A percentile compares a stretch with the other conserved stretches of the same genome.
Evolutionary conservation across 1,284 basidiomycete species (phyloP).

Genomic region (Paramarasmius palmivorus): DNA sequence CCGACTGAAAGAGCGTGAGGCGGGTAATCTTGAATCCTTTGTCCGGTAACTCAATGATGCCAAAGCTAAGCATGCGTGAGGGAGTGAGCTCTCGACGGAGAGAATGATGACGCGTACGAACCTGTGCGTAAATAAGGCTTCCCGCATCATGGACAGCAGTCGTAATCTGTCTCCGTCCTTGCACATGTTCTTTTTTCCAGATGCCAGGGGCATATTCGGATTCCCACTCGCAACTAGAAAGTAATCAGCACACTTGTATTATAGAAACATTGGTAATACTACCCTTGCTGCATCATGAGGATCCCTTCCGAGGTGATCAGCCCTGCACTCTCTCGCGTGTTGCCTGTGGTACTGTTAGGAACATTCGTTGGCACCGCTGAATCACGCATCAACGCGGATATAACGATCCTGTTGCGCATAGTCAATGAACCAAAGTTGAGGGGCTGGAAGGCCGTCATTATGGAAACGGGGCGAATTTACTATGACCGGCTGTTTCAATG

Average conservation of each 20-base stretch:
- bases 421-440: constrained; percentile 32
- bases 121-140: constrained; percentile 35
- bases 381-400: constrained; percentile 37
- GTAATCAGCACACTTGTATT: constrained; percentile 2
- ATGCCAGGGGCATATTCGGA: constrained; percentile 41
- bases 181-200: constrained; percentile 37
- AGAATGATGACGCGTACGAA: constrained; percentile 6
- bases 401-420: constrained; percentile 32
- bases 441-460: constrained; percentile 23
- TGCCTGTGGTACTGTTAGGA: constrained; percentile 43
- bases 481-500: too few relatives aligned
- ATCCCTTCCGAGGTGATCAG: constrained; percentile 47
- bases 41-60: too few relatives aligned
- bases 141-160: constrained; percentile 37
- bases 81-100: not conserved
- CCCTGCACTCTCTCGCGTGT: constrained; percentile 42
- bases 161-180: constrained; percentile 38
- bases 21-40: constrained; percentile 11
- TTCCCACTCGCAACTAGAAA: constrained; percentile 37
- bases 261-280: not conserved
- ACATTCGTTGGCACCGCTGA: constrained; percentile 27
- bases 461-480: too few relatives aligned
- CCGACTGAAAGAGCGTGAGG: constrained; percentile 2
- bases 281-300: constrained; percentile 42
- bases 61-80: constrained; percentile 21